Evolutionary conservation across 129 eudicot species (phyloP).

Genomic region (Chrysanthemum lavandulifolium): DNA sequence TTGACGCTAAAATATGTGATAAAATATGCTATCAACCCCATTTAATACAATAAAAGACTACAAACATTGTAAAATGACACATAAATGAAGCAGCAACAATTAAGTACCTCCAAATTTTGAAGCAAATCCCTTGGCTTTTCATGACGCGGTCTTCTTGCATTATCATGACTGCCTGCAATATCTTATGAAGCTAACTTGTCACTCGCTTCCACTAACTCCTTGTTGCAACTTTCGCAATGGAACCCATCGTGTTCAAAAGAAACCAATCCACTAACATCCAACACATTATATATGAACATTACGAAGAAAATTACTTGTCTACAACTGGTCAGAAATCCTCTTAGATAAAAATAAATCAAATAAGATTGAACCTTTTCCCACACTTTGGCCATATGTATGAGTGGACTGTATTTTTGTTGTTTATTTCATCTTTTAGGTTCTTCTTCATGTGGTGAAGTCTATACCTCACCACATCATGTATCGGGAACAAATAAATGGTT

Average conservation of each 20-base stretch:
- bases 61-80: too few species aligned
- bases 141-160: slow-evolving; percentile 76
- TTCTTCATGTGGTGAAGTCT: slow-evolving; percentile 90
- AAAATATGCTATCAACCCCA: too few species aligned
- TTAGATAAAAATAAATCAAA: neutral
- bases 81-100: neutral
- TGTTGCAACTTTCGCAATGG: slow-evolving; percentile 89
- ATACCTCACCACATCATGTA: slow-evolving; percentile 97
- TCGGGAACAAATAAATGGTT: slow-evolving; percentile 42
- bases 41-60: too few species aligned
- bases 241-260: slow-evolving; percentile 67
- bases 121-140: slow-evolving; percentile 75
- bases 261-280: slow-evolving; percentile 17
- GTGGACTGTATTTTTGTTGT: slow-evolving; percentile 83
- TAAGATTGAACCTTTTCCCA: slow-evolving; percentile 32
- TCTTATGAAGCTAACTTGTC: slow-evolving; percentile 84
- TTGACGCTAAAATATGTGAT: too few species aligned
- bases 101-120: slow-evolving; percentile 69
- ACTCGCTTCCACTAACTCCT: slow-evolving; percentile 86
- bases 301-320: neutral
- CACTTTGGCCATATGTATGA: slow-evolving; percentile 90
- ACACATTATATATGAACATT: slow-evolving; percentile 58
- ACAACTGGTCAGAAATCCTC: slow-evolving; percentile 6
- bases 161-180: slow-evolving; percentile 84
- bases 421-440: slow-evolving; percentile 67